A percentile compares a stretch with the other conserved stretches of the same genome.
Conservation (phyloP, 179 eudicot genomes). For the Nepenthes alata region DNA sequence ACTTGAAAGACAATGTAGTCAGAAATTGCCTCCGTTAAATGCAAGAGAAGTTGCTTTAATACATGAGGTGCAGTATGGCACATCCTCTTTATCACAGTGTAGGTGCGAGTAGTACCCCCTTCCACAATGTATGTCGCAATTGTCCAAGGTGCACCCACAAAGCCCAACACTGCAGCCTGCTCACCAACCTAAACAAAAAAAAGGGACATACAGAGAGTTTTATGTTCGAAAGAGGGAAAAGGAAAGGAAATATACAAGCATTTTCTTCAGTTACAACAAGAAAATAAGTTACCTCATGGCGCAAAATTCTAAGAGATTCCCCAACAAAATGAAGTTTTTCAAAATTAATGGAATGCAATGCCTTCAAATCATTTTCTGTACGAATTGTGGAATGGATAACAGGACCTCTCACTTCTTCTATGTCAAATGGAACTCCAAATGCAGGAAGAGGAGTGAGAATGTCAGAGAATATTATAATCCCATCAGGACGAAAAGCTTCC, state of each 20-base stretch:
- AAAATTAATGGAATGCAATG: constrained; percentile 73
- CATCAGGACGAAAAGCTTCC: constrained; percentile 93
- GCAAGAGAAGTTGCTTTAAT: constrained; percentile 60
- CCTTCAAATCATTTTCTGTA: constrained; percentile 61
- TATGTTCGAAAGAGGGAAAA: not conserved
- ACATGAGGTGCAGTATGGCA: constrained; percentile 81
- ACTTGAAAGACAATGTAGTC: constrained; percentile 80
- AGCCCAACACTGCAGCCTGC: constrained; percentile 85
- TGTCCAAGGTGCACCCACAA: constrained; percentile 99
- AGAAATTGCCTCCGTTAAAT: constrained; percentile 65
- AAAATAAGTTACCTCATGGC: constrained; percentile 47
- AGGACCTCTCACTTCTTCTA: constrained; percentile 92
- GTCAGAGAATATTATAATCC: constrained; percentile 93
- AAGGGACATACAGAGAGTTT: not conserved
- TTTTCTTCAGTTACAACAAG: constrained; percentile 1
- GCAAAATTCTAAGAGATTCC: constrained; percentile 69
- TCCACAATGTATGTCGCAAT: constrained; percentile 93
- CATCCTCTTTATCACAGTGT: constrained; percentile 84
- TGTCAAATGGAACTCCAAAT: constrained; percentile 95
- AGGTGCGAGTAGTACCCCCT: constrained; percentile 92
- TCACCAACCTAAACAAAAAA: constrained; percentile 47
- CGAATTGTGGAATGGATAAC: constrained; percentile 88
- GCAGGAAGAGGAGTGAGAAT: constrained; percentile 97
- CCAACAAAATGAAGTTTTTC: constrained; percentile 75
- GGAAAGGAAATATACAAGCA: not conserved